Evolutionary conservation across 2,329 filamentous ascomycete genomes (phyloP), one percentile per base, ranked within the genome.

Genomic region (Boeremia exigua): DNA sequence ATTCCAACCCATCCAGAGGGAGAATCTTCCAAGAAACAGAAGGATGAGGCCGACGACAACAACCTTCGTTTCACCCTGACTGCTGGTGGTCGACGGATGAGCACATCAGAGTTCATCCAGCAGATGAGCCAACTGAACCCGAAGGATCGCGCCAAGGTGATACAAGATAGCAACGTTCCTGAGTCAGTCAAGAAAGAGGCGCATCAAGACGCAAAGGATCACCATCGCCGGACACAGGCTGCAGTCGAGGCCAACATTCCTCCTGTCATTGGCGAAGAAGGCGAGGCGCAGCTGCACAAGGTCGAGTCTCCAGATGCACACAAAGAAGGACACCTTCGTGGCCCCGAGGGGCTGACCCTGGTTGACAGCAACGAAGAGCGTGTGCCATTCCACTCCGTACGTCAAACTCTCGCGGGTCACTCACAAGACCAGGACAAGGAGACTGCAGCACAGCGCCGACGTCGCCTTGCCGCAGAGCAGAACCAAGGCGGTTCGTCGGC

Each of bases 21-120:
- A 19, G 69, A 61, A 4, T 58, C 72, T 40, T 61, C 72, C 45
- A 67, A 69, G 50, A 67, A 69, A 34, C 62, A 59, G 45, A 67
- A 67, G 67, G 6, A 78, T 3, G 82, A 83, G 2, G 81, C 84
- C 2, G 89, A 93, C 54, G 90, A 93, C 62, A 82, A 84, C 12
- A 81, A 86, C 51, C 87, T 94, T 51, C 85, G 90, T 12, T 94
- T 93, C 75, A 92, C 88, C 1, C 89, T 94, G 60, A 86, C 84
- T 39, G 86, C 87, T 30, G 84, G 87, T n/a, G 89, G 89, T 6
- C 81, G 83, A 58, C 85, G 90, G 43, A 88, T 95, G 85, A 92
- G 84, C 59, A 93, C 93, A 76, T 86, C 88, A 4, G 89, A 92
- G 68, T 94, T 95, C 70, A 86, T 95, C 58, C 80, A 83, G 42